These are phyloP conservation scores for Malassezia slooffiae DNA, from an alignment of 1,284 basidiomycete species.

Conservation along the genomic window DNA sequence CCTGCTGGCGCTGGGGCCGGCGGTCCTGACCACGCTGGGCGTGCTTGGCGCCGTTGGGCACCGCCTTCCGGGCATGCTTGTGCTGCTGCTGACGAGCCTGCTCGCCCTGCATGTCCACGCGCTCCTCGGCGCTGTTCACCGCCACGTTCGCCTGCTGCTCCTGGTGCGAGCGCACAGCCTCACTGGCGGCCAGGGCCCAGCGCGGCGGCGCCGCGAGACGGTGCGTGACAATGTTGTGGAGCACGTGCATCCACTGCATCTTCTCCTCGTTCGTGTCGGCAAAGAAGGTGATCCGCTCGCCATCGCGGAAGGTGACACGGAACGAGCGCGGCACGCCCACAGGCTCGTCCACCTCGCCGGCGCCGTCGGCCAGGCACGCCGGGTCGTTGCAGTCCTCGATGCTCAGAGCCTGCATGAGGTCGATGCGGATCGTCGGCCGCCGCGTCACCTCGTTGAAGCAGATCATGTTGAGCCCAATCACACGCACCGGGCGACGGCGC, in stretches of 20 bases:
- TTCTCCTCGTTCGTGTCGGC: constrained; percentile 86
- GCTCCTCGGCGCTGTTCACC: no score
- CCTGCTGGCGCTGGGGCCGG: no score
- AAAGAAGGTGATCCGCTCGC: constrained; percentile 75
- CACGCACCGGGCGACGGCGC: constrained; percentile 71
- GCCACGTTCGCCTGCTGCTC: no score
- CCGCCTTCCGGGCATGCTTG: no score
- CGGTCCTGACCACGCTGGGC: no score
- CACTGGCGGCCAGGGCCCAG: constrained; percentile 34
- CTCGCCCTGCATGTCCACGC: no score
- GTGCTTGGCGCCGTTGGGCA: no score
- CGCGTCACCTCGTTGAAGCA: constrained; percentile 91
- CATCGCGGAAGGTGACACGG: constrained; percentile 66
- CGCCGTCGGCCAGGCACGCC: constrained; percentile 6
- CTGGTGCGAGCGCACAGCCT: no score
- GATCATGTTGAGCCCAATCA: constrained; percentile 74
- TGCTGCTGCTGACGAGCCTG: no score
- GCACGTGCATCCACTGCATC: constrained; percentile 60
- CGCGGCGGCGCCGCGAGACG: constrained; percentile 29
- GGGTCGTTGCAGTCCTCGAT: constrained; percentile 65
- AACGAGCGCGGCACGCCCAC: constrained; percentile 68
- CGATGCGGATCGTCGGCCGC: constrained; percentile 77
- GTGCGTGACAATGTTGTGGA: constrained; percentile 25
- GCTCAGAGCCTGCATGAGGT: constrained; percentile 68
- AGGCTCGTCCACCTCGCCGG: constrained; percentile 55